Evolutionary conservation across 768 basidiomycete genomes (phyloP), one percentile per base, ranked within the genome.

Genomic region (Saitozyma podzolica): DNA sequence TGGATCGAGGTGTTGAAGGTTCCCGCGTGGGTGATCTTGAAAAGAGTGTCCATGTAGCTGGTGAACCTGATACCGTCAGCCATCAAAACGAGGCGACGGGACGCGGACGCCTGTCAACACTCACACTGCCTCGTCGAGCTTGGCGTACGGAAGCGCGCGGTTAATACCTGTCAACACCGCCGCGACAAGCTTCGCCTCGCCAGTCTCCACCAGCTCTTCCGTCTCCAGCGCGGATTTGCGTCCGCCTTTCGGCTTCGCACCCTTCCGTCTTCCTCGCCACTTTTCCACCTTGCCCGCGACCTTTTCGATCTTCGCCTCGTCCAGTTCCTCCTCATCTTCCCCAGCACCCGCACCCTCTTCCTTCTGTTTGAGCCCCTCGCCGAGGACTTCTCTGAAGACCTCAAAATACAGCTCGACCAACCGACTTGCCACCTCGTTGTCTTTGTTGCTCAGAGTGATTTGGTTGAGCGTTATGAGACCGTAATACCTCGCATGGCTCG

Each of bases 1-100:
- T 95, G 95, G 5, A 98, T 85, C 9, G 92, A 92, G 72, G 92
- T 92, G 78, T 95, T 96, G 86, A 99, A 99, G 0, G 93, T 96
- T 8, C 92, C 93, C 8, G 86, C 89, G 80, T 97, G 95, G 2
- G 92, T 94, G 73, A 99, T 92, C 50, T 88, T 84, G 84, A 97
- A 98, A 19, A 97, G 86, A 0, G 91, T 92, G 77, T 92, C 89
- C 73, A 96, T 89, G 70, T 97, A 93, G 58, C 87, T 85, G 67
- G 86, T 84, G 69, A 98, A 86, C 37, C 91, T 92, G 69, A n/a
- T 19, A 1, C 41, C 29, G 29, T 29, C 29, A 29, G 29, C 29
- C 29, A 50, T 69, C 17, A 68, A 47, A 58, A 52, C n/a, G 14
- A 54, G 47, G 9, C 0, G 7, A 50, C 14, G 40, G 19, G 40